Conservation (phyloP, 2,329 filamentous ascomycete species). For the Stagonosporopsis cucurbitacearum region DNA sequence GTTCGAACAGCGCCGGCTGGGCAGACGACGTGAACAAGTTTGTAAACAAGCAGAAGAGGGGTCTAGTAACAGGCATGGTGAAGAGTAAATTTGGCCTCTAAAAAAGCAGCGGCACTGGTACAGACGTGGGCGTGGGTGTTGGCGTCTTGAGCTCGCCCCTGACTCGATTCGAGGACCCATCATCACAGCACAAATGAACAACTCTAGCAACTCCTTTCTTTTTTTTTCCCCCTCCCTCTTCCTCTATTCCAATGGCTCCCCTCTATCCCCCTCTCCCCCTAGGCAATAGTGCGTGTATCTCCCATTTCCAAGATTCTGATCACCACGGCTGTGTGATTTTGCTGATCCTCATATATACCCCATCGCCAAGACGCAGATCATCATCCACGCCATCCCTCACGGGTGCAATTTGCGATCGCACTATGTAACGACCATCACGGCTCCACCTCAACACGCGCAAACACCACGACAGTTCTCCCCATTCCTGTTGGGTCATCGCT, state of each 20-base stretch:
- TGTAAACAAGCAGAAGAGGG: slow-evolving; percentile 85
- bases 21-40: slow-evolving; percentile 88
- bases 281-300: not conserved
- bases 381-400: not conserved
- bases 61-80: slow-evolving; percentile 71
- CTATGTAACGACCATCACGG: slow-evolving; percentile 1
- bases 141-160: not conserved
- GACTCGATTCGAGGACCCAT: not conserved
- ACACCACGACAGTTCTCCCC: not conserved
- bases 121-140: not conserved
- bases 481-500: not conserved
- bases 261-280: not conserved
- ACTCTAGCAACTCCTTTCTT: not conserved
- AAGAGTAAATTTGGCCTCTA: slow-evolving; percentile 48
- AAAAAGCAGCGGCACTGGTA: not conserved
- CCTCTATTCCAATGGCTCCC: too few relatives aligned
- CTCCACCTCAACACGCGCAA: not conserved
- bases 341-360: not conserved
- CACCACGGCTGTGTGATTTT: not conserved
- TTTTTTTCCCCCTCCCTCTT: not conserved
- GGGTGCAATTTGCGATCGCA: not conserved
- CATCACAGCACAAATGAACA: not conserved
- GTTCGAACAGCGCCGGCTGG: slow-evolving; percentile 82
- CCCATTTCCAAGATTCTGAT: not conserved
- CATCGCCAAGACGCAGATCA: slow-evolving; percentile 2